phyloP scores from a whole-genome alignment of 129 eudicot genomes.

The Pseudognaphalium luteoalbum region DNA sequence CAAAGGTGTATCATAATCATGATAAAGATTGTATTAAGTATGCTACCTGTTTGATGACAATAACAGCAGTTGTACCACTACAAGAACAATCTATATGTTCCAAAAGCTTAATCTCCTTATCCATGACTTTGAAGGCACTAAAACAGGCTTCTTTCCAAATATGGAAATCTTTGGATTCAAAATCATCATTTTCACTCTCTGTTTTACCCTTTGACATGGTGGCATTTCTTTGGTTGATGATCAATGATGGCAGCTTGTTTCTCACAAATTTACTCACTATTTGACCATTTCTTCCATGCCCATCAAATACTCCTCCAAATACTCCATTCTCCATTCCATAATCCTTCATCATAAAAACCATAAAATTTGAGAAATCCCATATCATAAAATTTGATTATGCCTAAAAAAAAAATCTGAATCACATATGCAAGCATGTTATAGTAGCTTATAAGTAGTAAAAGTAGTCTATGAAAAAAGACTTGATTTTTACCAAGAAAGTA shows the following conservation, averaged over 20 bases:
- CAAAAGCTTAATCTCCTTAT: slow-evolving; percentile 65
- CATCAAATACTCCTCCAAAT: slow-evolving; percentile 82
- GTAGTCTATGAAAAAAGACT: background rate
- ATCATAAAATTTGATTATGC: background rate
- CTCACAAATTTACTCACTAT: slow-evolving; percentile 65
- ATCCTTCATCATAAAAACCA: slow-evolving; percentile 49
- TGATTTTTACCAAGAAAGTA: background rate
- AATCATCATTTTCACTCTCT: slow-evolving; percentile 30
- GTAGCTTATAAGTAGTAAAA: background rate
- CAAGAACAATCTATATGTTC: slow-evolving; percentile 61
- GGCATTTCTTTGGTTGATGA: slow-evolving; percentile 58
- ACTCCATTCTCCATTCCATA: slow-evolving; percentile 75
- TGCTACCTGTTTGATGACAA: slow-evolving; percentile 69
- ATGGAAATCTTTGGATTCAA: slow-evolving; percentile 34
- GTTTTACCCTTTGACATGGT: slow-evolving; percentile 38
- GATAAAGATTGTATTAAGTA: background rate
- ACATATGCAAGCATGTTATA: background rate
- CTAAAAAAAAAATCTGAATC: background rate
- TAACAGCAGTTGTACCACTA: slow-evolving; percentile 90
- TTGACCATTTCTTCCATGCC: slow-evolving; percentile 85
- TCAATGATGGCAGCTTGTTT: slow-evolving; percentile 63
- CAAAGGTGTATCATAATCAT: background rate
- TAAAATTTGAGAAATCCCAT: background rate
- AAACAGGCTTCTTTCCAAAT: slow-evolving; percentile 72
- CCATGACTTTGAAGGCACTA: slow-evolving; percentile 70